These are phyloP conservation scores for Ambispora gerdemannii DNA, from an alignment of 192 early-diverging fungal species.

Conservation along the genomic window DNA sequence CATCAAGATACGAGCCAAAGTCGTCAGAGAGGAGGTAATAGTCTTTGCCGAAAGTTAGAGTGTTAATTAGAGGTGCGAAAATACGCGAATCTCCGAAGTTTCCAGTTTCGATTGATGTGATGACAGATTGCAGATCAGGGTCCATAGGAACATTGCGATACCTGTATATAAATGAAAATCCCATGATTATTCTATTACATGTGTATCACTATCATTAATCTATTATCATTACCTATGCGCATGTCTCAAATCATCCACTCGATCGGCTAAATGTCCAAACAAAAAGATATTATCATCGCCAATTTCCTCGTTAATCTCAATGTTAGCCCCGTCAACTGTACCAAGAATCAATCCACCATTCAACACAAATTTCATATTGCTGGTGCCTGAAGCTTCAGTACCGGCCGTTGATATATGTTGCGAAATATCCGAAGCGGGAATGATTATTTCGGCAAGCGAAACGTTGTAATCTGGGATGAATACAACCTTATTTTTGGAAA, in stretches of 20 bases:
- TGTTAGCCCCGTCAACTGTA: constrained; percentile 97
- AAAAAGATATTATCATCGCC: constrained; percentile 97
- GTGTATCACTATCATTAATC: too few species aligned
- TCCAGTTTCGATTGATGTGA: constrained; percentile 76
- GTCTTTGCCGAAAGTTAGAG: constrained; percentile 81
- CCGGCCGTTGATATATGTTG: constrained; percentile 99
- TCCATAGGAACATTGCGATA: constrained; percentile 78
- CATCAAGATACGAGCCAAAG: constrained; percentile 79
- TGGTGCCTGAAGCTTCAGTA: constrained; percentile 97
- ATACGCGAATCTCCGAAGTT: constrained; percentile 79
- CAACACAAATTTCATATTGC: constrained; percentile 99
- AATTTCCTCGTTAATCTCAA: constrained; percentile 96
- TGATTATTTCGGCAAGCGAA: constrained; percentile 91
- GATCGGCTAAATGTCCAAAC: constrained; percentile 87
- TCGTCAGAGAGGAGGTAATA: constrained; percentile 85
- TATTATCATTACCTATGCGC: constrained; percentile 59
- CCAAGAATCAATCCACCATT: constrained; percentile 98
- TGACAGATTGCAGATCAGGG: constrained; percentile 72
- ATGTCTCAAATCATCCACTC: constrained; percentile 95
- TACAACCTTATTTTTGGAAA: constrained; percentile 54
- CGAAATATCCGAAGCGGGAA: constrained; percentile 97
- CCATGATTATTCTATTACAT: too few species aligned
- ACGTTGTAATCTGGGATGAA: constrained; percentile 99
- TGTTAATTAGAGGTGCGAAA: constrained; percentile 75
- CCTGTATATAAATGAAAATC: too few species aligned